phyloP scores from a whole-genome alignment of 129 eudicot genomes.

The Flaveria ramosissima region DNA sequence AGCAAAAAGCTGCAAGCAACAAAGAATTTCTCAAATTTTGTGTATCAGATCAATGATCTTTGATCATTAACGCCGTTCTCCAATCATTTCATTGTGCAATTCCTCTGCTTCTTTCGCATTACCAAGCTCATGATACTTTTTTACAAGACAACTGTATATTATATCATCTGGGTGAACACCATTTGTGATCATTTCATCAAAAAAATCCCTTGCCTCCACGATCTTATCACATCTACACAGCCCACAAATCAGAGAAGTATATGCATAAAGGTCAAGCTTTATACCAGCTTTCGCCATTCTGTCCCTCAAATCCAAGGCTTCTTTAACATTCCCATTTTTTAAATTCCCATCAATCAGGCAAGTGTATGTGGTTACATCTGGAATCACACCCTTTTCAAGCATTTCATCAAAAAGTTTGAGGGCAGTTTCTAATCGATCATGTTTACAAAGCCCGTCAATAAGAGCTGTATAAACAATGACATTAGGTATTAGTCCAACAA shows the following conservation, averaged over 20 bases:
- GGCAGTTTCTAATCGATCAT: constrained; percentile 47
- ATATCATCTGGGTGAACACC: constrained; percentile 73
- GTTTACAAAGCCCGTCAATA: constrained; percentile 79
- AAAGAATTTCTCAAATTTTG: neutral
- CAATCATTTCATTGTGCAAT: constrained; percentile 64
- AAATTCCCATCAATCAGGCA: constrained; percentile 74
- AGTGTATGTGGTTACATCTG: constrained; percentile 66
- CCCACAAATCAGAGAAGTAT: constrained; percentile 76
- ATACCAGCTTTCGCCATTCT: constrained; percentile 57
- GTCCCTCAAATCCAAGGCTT: constrained; percentile 55
- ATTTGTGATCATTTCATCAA: constrained; percentile 68
- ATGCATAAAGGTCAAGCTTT: constrained; percentile 70
- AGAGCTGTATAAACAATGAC: constrained; percentile 67
- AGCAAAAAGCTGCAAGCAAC: constrained; percentile 21
- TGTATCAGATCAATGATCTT: constrained; percentile 21
- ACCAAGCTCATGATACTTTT: constrained; percentile 67
- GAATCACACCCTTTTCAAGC: constrained; percentile 62
- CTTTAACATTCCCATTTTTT: constrained; percentile 65
- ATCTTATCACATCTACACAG: constrained; percentile 54
- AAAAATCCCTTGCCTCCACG: constrained; percentile 51
- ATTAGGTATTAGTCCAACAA: constrained; percentile 58
- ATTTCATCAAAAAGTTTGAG: constrained; percentile 62
- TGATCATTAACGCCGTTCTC: constrained; percentile 35
- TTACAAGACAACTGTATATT: constrained; percentile 62
- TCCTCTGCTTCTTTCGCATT: constrained; percentile 57